Evolutionary conservation across 2,329 filamentous ascomycete genomes (phyloP), one percentile per base, ranked within the genome.

Genomic region (Diaporthe velutina): DNA sequence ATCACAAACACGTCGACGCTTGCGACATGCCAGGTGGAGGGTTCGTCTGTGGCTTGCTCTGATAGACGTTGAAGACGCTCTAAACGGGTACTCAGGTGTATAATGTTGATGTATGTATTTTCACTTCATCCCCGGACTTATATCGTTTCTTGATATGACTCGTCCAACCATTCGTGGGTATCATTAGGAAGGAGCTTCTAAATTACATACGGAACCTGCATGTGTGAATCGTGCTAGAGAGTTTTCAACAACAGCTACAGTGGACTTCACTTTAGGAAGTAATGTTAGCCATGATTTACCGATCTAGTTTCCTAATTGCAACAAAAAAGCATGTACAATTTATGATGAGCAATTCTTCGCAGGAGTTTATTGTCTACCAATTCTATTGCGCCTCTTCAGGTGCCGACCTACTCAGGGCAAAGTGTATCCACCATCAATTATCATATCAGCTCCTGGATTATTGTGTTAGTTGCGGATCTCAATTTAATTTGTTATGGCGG

Each of bases 1-100:
- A 61, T 61, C 38, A 61, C 38, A 19, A 61, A 61, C 15, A 61
- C 38, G 8, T 61, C 38, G 2, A 61, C 58, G 30, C 58, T 61
- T 10, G 58, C 38, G n/a, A 61, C 38, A 19, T 61, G 58, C 3
- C n/a, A 61, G n/a, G 58, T 61, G 5, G 6, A 61, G 10, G 38
- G 58, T 10, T 61, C 58, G 9, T 61, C 38, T 28, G 38, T 61
- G n/a, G 58, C 22, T n/a, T 61, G 58, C 25, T 45, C 38, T 17
- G 38, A 61, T n/a, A 10, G 35, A 22, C 54, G 54, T n/a, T n/a
- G n/a, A n/a, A n/a, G n/a, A n/a, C n/a, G n/a, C n/a, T n/a, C n/a
- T n/a, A n/a, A n/a, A n/a, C n/a, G n/a, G n/a, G n/a, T n/a, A n/a
- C n/a, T n/a, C n/a, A n/a, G n/a, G n/a, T n/a, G n/a, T n/a, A n/a